Evolutionary conservation across 257 asterid species (phyloP).

Genomic region (Solanum dulcamara): DNA sequence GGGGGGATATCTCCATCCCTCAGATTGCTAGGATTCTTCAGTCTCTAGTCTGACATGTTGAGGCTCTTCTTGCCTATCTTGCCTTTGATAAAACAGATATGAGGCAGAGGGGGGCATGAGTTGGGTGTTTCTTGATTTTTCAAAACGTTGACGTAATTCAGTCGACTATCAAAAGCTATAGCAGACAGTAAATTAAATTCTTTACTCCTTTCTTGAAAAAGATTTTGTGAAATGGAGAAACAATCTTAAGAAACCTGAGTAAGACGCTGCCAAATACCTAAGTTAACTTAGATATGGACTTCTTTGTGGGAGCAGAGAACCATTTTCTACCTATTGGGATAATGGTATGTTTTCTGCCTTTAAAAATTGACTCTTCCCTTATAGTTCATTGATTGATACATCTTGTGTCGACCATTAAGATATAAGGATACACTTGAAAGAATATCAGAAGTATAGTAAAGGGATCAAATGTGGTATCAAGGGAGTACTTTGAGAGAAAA

Average conservation of each 20-base stretch:
- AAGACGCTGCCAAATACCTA: not conserved
- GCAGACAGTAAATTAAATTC: not conserved
- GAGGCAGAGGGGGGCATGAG: not conserved
- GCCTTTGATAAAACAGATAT: not conserved
- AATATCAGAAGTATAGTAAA: not conserved
- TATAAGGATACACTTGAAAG: not conserved
- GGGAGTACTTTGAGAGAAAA: not conserved
- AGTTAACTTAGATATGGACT: not conserved
- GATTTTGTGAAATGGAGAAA: not conserved
- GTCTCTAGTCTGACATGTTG: not conserved
- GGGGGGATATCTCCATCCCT: not conserved
- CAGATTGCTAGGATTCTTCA: not conserved
- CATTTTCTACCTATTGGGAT: not conserved
- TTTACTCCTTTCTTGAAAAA: not conserved
- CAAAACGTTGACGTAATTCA: not conserved
- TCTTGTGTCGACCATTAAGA: not conserved
- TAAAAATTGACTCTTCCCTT: not conserved
- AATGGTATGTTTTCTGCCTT: not conserved
- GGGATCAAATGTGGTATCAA: not conserved
- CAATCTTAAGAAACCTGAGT: not conserved
- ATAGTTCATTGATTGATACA: not conserved
- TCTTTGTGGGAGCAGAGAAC: not conserved
- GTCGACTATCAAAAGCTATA: not conserved
- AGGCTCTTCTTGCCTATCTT: not conserved
- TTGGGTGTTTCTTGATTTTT: not conserved